Percentiles rank a stretch among this genome's conserved stretches.
Evolutionary conservation across 139 green algal genomes (phyloP).

Genomic region (Astrephomene gubernaculifera): DNA sequence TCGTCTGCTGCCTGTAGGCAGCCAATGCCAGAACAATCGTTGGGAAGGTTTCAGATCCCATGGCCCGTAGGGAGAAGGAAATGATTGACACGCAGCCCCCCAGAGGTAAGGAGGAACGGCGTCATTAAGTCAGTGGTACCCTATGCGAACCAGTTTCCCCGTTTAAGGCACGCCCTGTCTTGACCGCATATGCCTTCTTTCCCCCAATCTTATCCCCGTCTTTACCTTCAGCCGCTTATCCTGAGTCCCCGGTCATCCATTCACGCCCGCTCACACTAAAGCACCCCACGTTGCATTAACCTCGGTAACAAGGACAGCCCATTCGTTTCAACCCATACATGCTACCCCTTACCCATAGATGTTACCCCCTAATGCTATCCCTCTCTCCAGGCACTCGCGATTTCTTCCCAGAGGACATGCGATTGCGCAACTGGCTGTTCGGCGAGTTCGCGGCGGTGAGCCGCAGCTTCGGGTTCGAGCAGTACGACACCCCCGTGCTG

Average conservation of each 20-base stretch:
- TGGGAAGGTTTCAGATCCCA: not conserved
- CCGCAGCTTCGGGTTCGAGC: constrained; percentile 90
- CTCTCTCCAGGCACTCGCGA: constrained; percentile 87
- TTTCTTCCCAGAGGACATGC: constrained; percentile 96
- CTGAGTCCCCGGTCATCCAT: too few species aligned
- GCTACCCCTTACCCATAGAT: too few species aligned
- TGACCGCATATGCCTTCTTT: too few species aligned
- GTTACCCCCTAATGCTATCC: not conserved
- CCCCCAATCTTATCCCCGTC: too few species aligned
- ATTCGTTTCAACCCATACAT: too few species aligned
- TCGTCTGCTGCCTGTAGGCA: too few species aligned
- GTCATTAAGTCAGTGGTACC: too few species aligned
- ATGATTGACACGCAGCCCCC: constrained; percentile 68
- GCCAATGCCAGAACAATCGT: not conserved
- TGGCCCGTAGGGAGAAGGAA: not conserved
- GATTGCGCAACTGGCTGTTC: constrained; percentile 96
- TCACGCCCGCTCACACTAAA: too few species aligned
- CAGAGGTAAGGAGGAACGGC: constrained; percentile 39
- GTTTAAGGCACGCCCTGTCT: too few species aligned
- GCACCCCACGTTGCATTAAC: too few species aligned
- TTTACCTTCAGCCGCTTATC: too few species aligned
- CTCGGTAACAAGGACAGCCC: too few species aligned
- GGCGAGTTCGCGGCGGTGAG: constrained; percentile 78
- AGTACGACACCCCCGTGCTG: constrained; percentile 95
- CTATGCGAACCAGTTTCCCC: not conserved